Base-by-base conservation (phyloP, 352 stramenopile species). In the Globisporangium cystogenes region DNA sequence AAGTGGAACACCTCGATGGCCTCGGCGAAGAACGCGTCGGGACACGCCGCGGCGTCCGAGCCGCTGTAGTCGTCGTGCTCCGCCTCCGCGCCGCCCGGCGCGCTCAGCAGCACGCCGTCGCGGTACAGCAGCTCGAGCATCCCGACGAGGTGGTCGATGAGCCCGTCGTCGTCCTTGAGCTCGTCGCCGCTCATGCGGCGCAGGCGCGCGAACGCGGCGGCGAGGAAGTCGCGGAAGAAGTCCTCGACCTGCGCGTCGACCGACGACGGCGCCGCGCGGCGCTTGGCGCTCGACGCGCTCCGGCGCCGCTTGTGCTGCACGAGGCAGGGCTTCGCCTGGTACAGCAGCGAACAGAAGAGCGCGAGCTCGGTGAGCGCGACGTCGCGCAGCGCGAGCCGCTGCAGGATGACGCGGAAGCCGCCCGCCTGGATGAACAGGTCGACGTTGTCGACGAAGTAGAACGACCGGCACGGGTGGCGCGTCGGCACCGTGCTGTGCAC, bases 371-470 rank as follows among this genome's bases (percentile, higher is more conserved):
- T 60, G 21, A 92, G 52, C 16, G 66, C 43, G 31, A 90, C 60
- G 2, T 85, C 66, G 4, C 55, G 43, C 7, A 59, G 53, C 8
- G 74, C 65, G 21, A 90, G 60, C 0, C 84, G 74, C 57, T 89
- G 65, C 33, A 92, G 59, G 42, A 95, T 82, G 26, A 90, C 70
- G 8, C 67, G 71, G 36, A 89, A 88, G 4, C 85, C 85, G 51
- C 82, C 81, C 2, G 74, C 80, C 77, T 95, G 85, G 10, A 95
- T 59, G 53, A 95, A 93, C 23, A 87, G 55, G 24, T 95, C 85
- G 16, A 93, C 54, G n/a, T 79, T 88, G 58, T 92, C 82, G 50
- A 93, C 77, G 58, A 76, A 95, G 44, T 90, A 90, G 33, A 86
- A 72, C 18, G 82, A 93, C 18, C 85, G 70, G 27, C 73, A 90